phyloP scores from a whole-genome alignment of 2,329 filamentous ascomycete species.

The Talaromyces piceae region DNA sequence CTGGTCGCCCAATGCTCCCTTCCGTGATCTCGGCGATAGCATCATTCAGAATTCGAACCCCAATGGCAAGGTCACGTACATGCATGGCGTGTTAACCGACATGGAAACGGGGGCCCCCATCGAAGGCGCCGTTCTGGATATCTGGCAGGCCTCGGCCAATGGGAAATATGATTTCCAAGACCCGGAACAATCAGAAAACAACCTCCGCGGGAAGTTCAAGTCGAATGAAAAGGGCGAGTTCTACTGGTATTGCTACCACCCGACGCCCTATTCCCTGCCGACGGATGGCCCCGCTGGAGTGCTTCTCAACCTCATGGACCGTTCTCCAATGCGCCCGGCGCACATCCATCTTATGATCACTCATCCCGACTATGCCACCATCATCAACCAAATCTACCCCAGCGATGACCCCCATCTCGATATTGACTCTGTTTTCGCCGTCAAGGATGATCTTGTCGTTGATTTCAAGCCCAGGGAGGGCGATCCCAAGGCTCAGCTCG shows the following conservation, averaged over 20 bases:
- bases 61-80: conserved; percentile 21
- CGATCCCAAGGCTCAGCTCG: conserved; percentile 48
- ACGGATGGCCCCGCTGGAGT: conserved; percentile 53
- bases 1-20: conserved; percentile 68
- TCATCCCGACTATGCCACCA: conserved; percentile 48
- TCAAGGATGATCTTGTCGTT: conserved; percentile 54
- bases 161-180: conserved; percentile 73
- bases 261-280: conserved; percentile 65
- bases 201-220: conserved; percentile 68
- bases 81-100: conserved; percentile 63
- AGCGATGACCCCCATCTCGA: conserved; percentile 50
- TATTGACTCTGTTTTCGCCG: conserved; percentile 55
- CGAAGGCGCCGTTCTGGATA: conserved; percentile 62
- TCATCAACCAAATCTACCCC: conserved; percentile 54
- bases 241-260: conserved; percentile 67
- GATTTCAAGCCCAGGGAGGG: conserved; percentile 48
- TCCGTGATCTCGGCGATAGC: conserved; percentile 21
- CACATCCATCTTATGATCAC: conserved; percentile 55
- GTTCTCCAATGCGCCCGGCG: conserved; percentile 54
- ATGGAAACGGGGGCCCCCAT: conserved; percentile 60
- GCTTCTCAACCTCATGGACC: conserved; percentile 48
- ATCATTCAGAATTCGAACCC: background rate
- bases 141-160: conserved; percentile 71
- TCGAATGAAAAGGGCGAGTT: conserved; percentile 63
- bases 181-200: conserved; percentile 63